phyloP scores from a whole-genome alignment of 495 filamentous ascomycete species.

The Penicillium fimorum region DNA sequence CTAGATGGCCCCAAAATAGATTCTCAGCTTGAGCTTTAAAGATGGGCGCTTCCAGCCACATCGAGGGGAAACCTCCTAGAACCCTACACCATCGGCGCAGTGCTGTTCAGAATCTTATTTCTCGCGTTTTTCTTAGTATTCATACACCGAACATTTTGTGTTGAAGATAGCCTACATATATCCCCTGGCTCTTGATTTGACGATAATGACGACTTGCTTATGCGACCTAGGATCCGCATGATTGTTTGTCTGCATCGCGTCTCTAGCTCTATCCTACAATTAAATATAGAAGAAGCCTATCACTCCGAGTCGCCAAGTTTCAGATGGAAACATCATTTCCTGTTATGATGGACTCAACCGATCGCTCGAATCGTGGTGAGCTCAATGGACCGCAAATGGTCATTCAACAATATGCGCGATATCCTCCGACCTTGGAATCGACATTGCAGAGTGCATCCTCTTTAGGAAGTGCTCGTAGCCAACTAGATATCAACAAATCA shows the following conservation, averaged over 20 bases:
- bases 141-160: neutral
- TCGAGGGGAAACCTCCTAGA: constrained; percentile 27
- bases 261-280: constrained; percentile 3
- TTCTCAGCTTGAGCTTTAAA: constrained; percentile 24
- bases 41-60: constrained; percentile 32
- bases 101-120: constrained; percentile 3
- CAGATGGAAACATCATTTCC: constrained; percentile 38
- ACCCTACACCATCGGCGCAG: constrained; percentile 6
- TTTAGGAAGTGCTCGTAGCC: constrained; percentile 42
- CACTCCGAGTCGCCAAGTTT: neutral
- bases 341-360: constrained; percentile 31
- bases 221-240: constrained; percentile 12
- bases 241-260: constrained; percentile 10
- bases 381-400: constrained; percentile 36
- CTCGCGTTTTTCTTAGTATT: neutral
- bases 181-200: constrained; percentile 1
- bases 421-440: constrained; percentile 40
- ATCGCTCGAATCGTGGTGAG: constrained; percentile 33
- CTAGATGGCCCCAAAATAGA: constrained; percentile 28
- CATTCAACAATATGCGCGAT: constrained; percentile 47
- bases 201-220: constrained; percentile 11
- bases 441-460: constrained; percentile 46
- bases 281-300: constrained; percentile 9
- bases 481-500: constrained; percentile 38
- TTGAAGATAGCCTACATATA: constrained; percentile 2